Conservation (phyloP, 129 eudicot species). For the Deinandra increscens region DNA sequence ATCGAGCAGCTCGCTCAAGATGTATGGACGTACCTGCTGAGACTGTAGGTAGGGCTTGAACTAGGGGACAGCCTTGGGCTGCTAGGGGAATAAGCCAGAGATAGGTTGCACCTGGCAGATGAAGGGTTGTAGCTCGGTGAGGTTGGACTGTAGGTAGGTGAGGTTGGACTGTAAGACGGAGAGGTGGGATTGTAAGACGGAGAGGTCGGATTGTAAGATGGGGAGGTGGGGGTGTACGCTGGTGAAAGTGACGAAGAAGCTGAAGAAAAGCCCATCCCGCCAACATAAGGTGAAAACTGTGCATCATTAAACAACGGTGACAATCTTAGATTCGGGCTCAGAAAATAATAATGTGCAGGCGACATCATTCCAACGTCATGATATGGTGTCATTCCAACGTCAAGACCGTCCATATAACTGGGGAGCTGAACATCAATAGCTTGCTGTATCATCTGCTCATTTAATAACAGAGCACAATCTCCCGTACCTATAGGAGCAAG, state of each 20-base stretch:
- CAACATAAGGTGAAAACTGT: conserved; percentile 84
- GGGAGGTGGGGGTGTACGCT: conserved; percentile 86
- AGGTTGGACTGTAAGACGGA: conserved; percentile 79
- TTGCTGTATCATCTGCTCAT: conserved; percentile 85
- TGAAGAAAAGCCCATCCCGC: conserved; percentile 95
- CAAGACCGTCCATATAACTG: conserved; percentile 92
- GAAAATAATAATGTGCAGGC: conserved; percentile 75
- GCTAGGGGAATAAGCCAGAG: conserved; percentile 90
- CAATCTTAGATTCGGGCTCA: conserved; percentile 74
- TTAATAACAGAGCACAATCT: conserved; percentile 69
- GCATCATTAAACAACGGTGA: conserved; percentile 79
- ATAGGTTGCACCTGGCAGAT: conserved; percentile 86
- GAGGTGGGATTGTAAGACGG: conserved; percentile 87
- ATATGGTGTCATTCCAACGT: conserved; percentile 89
- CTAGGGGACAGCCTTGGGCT: conserved; percentile 83
- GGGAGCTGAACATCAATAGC: conserved; percentile 93
- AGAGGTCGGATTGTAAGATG: conserved; percentile 81
- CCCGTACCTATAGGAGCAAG: conserved; percentile 99
- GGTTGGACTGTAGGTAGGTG: conserved; percentile 83
- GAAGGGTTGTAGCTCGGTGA: conserved; percentile 84
- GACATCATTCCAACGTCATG: conserved; percentile 88
- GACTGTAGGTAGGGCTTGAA: conserved; percentile 93
- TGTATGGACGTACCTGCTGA: conserved; percentile 70
- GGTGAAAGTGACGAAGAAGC: too few relatives aligned
- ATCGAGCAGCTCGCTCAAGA: conserved; percentile 3